Base-by-base conservation (phyloP, 1,284 basidiomycete genomes). In the Amylostereum chailletii region DNA sequence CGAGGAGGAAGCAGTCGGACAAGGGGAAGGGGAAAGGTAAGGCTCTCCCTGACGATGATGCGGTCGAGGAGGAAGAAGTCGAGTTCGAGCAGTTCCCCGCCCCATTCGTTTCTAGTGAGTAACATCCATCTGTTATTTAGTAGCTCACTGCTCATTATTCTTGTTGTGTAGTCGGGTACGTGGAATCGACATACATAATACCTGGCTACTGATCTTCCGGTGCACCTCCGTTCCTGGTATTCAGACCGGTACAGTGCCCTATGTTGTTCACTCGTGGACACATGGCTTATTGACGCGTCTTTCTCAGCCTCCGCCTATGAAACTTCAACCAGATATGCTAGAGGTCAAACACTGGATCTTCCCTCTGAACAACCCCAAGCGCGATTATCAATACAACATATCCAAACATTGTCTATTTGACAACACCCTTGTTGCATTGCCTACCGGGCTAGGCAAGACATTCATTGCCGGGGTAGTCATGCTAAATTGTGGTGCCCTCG, bases 391-490 rank as follows among this genome's bases (percentile, higher is more conserved):
- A 60, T 95, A 80, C 64, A 96, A 98, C 57, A 98, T 99, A 53
- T 87, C 94, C 47, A 83, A 79, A 58, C 77, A 82, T 34, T 89
- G 86, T 59, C 76, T 99, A 32, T 94, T 90, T 58, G 89, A 97
- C 46, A 99, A 99, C 61, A 92, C 92, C 2, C 79, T 99, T 3
- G 94, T 98, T 27, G 90, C 94, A 1, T 71, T 99, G 8, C 96
- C 96, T 0, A 99, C 96, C 0, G 96, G 96, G 52, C 72, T 99
- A 4, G 96, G 96, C 26, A 99, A 99, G 71, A 99, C 96, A 0
- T 99, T 99, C 61, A 90, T 99, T 53, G 96, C 96, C 1, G 94
- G 95, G 1, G 92, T 94, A 1, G 82, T 99, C 26, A 98, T 99
- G 90, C 69, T 94, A 7, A 94, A 94, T 57, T 94, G 91, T 93